Evolutionary conservation across 2,329 filamentous ascomycete species (phyloP).

Genomic region (Pseudocercospora crystallina): DNA sequence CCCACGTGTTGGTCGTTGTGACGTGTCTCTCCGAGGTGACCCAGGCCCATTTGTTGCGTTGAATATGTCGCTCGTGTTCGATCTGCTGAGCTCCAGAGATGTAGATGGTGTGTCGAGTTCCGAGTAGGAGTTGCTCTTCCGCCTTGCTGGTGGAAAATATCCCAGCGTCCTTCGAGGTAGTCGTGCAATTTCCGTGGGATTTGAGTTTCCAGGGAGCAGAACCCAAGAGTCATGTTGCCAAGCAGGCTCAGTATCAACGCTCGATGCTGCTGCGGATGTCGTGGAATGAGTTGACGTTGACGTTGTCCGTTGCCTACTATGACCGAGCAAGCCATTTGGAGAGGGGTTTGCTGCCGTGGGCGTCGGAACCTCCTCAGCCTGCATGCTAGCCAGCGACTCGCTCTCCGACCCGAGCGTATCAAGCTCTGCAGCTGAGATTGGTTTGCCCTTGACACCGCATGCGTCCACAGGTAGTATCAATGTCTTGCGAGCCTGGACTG

Average conservation of each 20-base stretch:
- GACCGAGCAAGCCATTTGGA: slow-evolving; percentile 19
- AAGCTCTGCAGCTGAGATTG: slow-evolving; percentile 38
- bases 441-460: slow-evolving; percentile 77
- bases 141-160: slow-evolving; percentile 86
- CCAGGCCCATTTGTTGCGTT: slow-evolving; percentile 30
- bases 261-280: slow-evolving; percentile 37
- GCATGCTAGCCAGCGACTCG: slow-evolving; percentile 31
- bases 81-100: slow-evolving; percentile 61
- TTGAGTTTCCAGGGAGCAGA: slow-evolving; percentile 66
- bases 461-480: slow-evolving; percentile 86
- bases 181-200: slow-evolving; percentile 80
- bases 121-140: slow-evolving; percentile 72
- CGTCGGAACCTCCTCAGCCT: slow-evolving; percentile 38
- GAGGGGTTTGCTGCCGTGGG: slow-evolving; percentile 33
- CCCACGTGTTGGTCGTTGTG: slow-evolving; percentile 41
- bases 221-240: slow-evolving; percentile 94
- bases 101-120: slow-evolving; percentile 66
- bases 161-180: slow-evolving; percentile 78
- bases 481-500: slow-evolving; percentile 77
- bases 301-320: slow-evolving; percentile 37
- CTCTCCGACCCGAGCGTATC: slow-evolving; percentile 34
- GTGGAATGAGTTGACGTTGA: slow-evolving; percentile 38
- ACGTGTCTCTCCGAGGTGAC: slow-evolving; percentile 36
- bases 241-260: slow-evolving; percentile 60
- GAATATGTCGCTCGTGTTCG: slow-evolving; percentile 35